phyloP scores from a whole-genome alignment of 192 early-diverging fungal genomes.

The Backusella luteola region DNA sequence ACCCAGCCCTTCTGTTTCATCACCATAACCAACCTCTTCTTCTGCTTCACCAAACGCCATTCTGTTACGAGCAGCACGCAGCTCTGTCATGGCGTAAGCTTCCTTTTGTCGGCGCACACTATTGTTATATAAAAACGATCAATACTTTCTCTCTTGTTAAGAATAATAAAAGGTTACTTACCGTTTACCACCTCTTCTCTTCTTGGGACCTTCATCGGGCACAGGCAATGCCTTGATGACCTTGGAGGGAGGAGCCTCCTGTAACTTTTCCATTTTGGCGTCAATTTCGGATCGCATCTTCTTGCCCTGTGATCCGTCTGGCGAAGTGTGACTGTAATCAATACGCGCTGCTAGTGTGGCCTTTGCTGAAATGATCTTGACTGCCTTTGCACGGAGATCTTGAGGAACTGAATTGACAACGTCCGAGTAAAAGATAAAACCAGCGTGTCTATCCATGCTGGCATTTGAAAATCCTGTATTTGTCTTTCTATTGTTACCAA shows the following conservation, averaged over 20 bases:
- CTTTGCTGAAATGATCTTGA: conserved; percentile 82
- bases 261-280: conserved; percentile 81
- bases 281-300: conserved; percentile 78
- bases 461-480: conserved; percentile 66
- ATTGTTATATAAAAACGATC: not conserved
- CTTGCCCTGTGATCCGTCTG: conserved; percentile 74
- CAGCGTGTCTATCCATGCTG: conserved; percentile 69
- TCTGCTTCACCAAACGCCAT: conserved; percentile 91
- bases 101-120: conserved; percentile 85
- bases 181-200: conserved; percentile 85
- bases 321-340: conserved; percentile 67
- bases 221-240: conserved; percentile 87
- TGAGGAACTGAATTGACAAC: conserved; percentile 64
- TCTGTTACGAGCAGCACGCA: conserved; percentile 87
- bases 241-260: conserved; percentile 84
- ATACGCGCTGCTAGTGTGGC: conserved; percentile 79
- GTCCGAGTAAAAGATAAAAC: conserved; percentile 79
- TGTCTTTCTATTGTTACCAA: conserved; percentile 47
- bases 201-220: conserved; percentile 89
- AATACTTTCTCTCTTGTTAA: not conserved
- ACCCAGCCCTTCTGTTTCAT: conserved; percentile 85
- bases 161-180: conserved; percentile 5
- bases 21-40: conserved; percentile 83
- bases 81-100: conserved; percentile 78
- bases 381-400: conserved; percentile 78